phyloP scores from a whole-genome alignment of 179 eudicot species.

The Spergularia azorica region DNA sequence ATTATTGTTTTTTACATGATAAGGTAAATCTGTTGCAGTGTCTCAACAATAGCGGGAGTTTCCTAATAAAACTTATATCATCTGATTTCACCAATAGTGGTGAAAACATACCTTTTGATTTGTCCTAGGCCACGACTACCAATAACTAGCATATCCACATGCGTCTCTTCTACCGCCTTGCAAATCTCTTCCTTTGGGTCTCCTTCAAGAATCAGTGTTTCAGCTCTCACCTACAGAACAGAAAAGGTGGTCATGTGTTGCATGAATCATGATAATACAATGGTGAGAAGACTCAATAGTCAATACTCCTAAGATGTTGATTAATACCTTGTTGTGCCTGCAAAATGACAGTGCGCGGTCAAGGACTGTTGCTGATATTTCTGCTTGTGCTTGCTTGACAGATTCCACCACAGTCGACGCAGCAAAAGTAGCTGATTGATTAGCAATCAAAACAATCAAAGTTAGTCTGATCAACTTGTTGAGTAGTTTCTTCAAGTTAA shows the following conservation, averaged over 20 bases:
- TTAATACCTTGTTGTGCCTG: constrained; percentile 41
- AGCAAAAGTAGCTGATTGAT: constrained; percentile 37
- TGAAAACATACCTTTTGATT: constrained; percentile 48
- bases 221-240: constrained; percentile 49
- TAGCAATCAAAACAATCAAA: background rate
- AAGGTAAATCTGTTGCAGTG: too few relatives aligned
- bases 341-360: constrained; percentile 51
- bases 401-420: constrained; percentile 43
- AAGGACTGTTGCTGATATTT: constrained; percentile 46
- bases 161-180: constrained; percentile 52
- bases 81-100: too few relatives aligned
- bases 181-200: constrained; percentile 67
- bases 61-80: too few relatives aligned
- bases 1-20: too few relatives aligned
- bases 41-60: too few relatives aligned
- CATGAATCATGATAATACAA: background rate
- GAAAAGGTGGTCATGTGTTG: background rate
- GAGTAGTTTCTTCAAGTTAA: too few relatives aligned
- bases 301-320: background rate
- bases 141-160: constrained; percentile 62
- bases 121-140: constrained; percentile 76
- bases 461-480: background rate
- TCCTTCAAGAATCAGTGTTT: constrained; percentile 58
- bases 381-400: constrained; percentile 53
- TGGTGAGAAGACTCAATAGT: background rate